Evolutionary conservation across 352 stramenopile genomes (phyloP), one percentile per base, ranked within the genome.

Genomic region (Phytophthora niederhauseri): DNA sequence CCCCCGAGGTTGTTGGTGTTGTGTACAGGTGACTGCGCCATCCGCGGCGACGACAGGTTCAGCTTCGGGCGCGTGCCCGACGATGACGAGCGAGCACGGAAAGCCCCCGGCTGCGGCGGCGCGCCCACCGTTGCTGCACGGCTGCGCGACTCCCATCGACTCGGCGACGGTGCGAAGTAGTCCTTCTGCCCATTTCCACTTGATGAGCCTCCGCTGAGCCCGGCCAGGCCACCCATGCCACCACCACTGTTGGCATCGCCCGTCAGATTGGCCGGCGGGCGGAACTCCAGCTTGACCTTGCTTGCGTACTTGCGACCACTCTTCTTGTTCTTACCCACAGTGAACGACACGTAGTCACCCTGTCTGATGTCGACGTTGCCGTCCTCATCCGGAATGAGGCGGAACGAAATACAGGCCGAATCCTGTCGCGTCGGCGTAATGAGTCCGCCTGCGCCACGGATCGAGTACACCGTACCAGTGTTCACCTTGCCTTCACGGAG

Each of bases 261-360:
- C 4, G 82, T 91, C 26, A 89, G 36, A 56, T 76, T 93, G 8
- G 79, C 66, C 4, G 88, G 88, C 15, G 88, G 88, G 43, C 88
- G 88, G 68, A 94, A 96, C 77, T 96, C 88, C 61, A 96, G 73
- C 77, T 94, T 94, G 62, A 96, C 88, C 57, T 96, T 96, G 53
- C 84, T 93, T 43, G 88, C 88, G 61, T 96, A 96, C 65, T 96
- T 96, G 59, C 88, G 88, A 19, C 86, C 88, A 30, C 86, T 94
- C 75, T 96, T 96, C 66, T 96, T 96, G 81, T 96, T 96, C 78
- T 96, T 96, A 30, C 88, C 88, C 28, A 96, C 88, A 0, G 88
- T 96, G 69, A 96, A 96, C 15, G 86, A 94, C 60, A 96, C 88
- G 50, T 96, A 96, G 69, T 96, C 88, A 48, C 88, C 88, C 46